A percentile compares a stretch with the other conserved stretches of the same genome.
phyloP scores from a whole-genome alignment of 306 rosid genomes.

The Inga oerstediana region DNA sequence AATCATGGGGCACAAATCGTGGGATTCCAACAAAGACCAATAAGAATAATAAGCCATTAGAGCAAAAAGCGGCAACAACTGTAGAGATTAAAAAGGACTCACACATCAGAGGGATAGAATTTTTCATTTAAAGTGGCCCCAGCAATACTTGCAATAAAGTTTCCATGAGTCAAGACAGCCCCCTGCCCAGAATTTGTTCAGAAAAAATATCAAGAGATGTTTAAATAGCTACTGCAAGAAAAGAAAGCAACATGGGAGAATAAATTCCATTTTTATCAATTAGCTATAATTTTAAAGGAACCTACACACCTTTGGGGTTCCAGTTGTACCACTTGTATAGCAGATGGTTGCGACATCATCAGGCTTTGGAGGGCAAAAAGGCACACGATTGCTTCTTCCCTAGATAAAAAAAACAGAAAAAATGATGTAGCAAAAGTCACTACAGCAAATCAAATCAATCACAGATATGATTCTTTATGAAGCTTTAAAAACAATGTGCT shows the following conservation, averaged over 20 bases:
- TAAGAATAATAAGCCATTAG: conserved; percentile 23
- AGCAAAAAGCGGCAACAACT: conserved; percentile 15
- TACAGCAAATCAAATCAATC: conserved; percentile 32
- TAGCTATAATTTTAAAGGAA: conserved; percentile 26
- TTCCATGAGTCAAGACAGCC: conserved; percentile 85
- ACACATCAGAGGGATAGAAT: conserved; percentile 83
- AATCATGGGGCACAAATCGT: neutral
- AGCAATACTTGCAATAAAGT: conserved; percentile 87
- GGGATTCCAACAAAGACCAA: conserved; percentile 15
- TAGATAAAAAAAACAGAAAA: conserved; percentile 47
- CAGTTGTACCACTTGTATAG: conserved; percentile 99
- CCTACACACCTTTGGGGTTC: conserved; percentile 85
- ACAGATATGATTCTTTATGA: conserved; percentile 22
- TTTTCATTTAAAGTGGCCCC: conserved; percentile 58
- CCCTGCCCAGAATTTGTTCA: conserved; percentile 64
- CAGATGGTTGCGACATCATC: conserved; percentile 90
- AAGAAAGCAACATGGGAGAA: conserved; percentile 12
- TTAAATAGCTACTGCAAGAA: conserved; percentile 22
- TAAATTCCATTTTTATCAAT: conserved; percentile 33
- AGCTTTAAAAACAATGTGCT: conserved; percentile 12
- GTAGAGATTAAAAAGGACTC: conserved; percentile 41
- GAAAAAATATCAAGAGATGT: conserved; percentile 33
- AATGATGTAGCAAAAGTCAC: conserved; percentile 22
- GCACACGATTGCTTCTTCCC: conserved; percentile 79
- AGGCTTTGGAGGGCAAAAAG: conserved; percentile 83